phyloP scores from a whole-genome alignment of 495 filamentous ascomycete species.

The Neurospora sublineolata region DNA sequence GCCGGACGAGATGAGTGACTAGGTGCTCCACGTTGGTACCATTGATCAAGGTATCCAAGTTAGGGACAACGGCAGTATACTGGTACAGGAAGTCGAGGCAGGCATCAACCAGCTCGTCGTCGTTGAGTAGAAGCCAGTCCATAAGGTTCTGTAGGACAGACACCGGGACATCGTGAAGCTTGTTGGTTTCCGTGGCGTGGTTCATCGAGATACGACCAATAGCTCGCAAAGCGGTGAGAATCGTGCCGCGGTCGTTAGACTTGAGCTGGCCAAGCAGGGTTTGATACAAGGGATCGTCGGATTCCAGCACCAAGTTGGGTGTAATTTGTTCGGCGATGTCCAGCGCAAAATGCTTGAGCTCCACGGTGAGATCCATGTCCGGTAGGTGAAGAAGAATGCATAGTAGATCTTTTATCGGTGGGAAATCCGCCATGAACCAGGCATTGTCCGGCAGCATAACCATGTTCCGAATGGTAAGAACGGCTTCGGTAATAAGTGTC shows the following conservation, averaged over 20 bases:
- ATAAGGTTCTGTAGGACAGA: slow-evolving; percentile 55
- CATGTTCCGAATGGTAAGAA: slow-evolving; percentile 86
- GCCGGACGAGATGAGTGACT: slow-evolving; percentile 62
- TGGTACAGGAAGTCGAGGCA: slow-evolving; percentile 93
- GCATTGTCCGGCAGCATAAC: slow-evolving; percentile 83
- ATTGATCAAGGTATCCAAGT: slow-evolving; percentile 60
- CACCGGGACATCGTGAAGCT: slow-evolving; percentile 58
- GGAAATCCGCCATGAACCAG: slow-evolving; percentile 59
- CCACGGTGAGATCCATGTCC: slow-evolving; percentile 57
- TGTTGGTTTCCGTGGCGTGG: slow-evolving; percentile 58
- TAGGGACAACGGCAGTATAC: slow-evolving; percentile 77
- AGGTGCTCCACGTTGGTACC: slow-evolving; percentile 53
- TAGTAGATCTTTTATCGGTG: slow-evolving; percentile 65
- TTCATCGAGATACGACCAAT: slow-evolving; percentile 82
- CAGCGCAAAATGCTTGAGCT: slow-evolving; percentile 82
- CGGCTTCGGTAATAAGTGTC: slow-evolving; percentile 72
- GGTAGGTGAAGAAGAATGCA: slow-evolving; percentile 73
- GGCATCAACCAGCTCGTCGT: slow-evolving; percentile 78
- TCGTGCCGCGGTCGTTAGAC: slow-evolving; percentile 71
- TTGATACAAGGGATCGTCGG: slow-evolving; percentile 66
- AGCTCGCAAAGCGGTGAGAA: slow-evolving; percentile 71
- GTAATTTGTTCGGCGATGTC: slow-evolving; percentile 90
- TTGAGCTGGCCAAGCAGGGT: slow-evolving; percentile 59
- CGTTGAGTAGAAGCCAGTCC: slow-evolving; percentile 74
- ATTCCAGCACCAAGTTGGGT: slow-evolving; percentile 59